Base-by-base conservation (phyloP, 2,329 filamentous ascomycete genomes). In the Aspergillus sp. region DNA sequence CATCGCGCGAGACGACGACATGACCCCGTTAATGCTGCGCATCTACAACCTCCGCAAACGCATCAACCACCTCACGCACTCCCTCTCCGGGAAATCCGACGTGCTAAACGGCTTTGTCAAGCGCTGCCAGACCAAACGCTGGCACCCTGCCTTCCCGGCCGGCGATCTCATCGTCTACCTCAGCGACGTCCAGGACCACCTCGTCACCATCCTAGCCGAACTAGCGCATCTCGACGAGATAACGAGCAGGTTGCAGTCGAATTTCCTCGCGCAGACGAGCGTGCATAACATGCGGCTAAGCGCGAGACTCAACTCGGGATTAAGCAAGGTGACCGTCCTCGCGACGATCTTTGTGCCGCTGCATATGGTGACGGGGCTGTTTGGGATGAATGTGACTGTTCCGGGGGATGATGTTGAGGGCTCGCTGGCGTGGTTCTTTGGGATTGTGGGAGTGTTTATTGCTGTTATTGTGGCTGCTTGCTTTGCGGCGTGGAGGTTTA, bases 61-160 rank as follows among this genome's bases (percentile, higher is more conserved):
- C 64, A 92, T 95, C 59, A 93, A 96, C 82, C 89, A 89, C 40
- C 82, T 98, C 61, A 88, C 96, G 79, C 90, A 93, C 51, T 86
- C 96, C 12, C 83, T 99, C 0, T 92, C 91, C 51, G 93, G 93
- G 68, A 99, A 98, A 76, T 92, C 93, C 17, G 95, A 99, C 71
- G 93, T 99, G 52, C 89, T 99, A 65, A 92, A 90, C 68, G 93
- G 93, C 19, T 98, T 98, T 72, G 93, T 93, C 50, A 98, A 98
- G 80, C 90, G 95, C 48, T 99, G 95, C 84, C 97, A 97, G 33
- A 61, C 65, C 0, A 58, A 65, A 70, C 92, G 96, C 69, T 91
- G 95, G 63, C 96, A 95, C 78, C 89, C 90, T 63, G 89, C 97
- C 41, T 96, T 93, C 3, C 93, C 95, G 1, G 89, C 91, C 17